Evolutionary conservation across 768 basidiomycete genomes (phyloP), one percentile per base, ranked within the genome.

Genomic region (Scleroderma citrinum): DNA sequence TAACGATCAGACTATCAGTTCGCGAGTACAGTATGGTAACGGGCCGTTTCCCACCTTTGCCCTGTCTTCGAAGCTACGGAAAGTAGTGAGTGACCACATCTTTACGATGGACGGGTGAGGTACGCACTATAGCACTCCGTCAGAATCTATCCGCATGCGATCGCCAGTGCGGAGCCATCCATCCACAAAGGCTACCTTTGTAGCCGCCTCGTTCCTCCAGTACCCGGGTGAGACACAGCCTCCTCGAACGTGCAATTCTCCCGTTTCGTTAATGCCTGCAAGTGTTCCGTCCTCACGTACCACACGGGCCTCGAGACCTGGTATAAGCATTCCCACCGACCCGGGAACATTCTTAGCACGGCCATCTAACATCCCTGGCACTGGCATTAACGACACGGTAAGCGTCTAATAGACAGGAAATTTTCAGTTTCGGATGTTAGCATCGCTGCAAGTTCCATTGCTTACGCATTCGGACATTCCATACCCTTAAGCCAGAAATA

Each of bases 121-220:
- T 20, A 69, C 80, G 36, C 51, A 87, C 85, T 76, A 90, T 59
- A 88, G 80, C 49, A 78, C 74, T 1, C 80, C 81, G 5, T 81
- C 69, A 52, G 71, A 70, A 53, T 85, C 77, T 5, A 80, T 76
- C 34, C 74, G 67, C 59, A 89, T 84, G 46, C 74, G 70, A 62
- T 92, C 88, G 3, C 89, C 89, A 0, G 86, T 90, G 46, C 70
- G 72, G 21, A 92, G 56, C 89, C 89, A 92, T 17, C 87, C 85
- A 39, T 77, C 72, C 12, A 48, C 55, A 58, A 90, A 91, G 1
- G 86, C 82, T 56, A 80, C 78, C 44, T 68, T 67, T 21, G 79
- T 87, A 0, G 85, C 83, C 51, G 76, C 72, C 44, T 79, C 75
- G 59, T 90, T 84, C 39, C 81, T 78, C 78, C 79, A 83, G 62